Evolutionary conservation across 306 rosid genomes (phyloP).

Genomic region (Astragalus glycyphyllos): DNA sequence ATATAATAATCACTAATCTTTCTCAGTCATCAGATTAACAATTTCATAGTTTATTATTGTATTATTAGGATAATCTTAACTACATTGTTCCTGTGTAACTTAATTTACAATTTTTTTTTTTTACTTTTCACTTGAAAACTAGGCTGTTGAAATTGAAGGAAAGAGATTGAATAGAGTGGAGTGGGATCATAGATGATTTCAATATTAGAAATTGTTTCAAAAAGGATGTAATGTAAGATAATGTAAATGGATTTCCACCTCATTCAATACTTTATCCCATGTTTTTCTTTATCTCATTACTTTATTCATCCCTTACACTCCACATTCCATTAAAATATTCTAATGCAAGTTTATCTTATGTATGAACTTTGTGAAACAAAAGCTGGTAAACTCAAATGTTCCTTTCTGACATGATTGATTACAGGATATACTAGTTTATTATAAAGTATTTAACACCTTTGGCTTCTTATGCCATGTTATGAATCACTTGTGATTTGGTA

Average conservation of each 20-base stretch:
- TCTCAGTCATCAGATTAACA: neutral
- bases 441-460: neutral
- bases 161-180: too few relatives aligned
- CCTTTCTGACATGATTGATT: neutral
- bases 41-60: neutral
- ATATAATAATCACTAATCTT: too few relatives aligned
- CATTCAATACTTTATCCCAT: too few relatives aligned
- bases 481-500: neutral
- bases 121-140: neutral
- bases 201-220: neutral
- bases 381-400: neutral
- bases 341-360: too few relatives aligned
- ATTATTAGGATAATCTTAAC: neutral
- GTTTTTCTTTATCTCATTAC: too few relatives aligned
- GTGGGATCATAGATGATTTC: too few relatives aligned
- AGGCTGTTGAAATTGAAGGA: neutral
- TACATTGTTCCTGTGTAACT: neutral
- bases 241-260: too few relatives aligned
- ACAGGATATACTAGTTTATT: conserved; percentile 18
- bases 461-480: neutral
- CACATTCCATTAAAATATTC: too few relatives aligned
- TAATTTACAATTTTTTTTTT: neutral
- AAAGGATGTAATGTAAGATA: too few relatives aligned
- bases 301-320: too few relatives aligned
- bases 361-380: too few relatives aligned